Evolutionary conservation across 768 basidiomycete genomes (phyloP).

Genomic region (Coprinellus micaceus): DNA sequence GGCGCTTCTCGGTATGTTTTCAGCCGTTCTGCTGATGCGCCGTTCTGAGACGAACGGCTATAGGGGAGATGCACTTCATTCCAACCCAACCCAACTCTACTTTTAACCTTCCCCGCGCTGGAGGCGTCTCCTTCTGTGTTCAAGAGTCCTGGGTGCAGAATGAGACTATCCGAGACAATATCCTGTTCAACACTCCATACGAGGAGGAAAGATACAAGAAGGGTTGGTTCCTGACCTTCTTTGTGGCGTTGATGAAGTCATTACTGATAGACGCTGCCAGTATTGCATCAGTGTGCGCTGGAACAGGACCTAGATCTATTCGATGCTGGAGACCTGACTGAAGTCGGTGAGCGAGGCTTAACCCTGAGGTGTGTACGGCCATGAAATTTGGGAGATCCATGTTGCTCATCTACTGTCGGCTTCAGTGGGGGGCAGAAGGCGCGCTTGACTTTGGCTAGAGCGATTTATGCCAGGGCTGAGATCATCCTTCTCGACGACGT

Average conservation of each 20-base stretch:
- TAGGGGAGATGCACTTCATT: constrained; percentile 66
- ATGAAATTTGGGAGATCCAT: too few species aligned
- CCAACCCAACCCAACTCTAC: constrained; percentile 51
- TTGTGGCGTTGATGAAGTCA: neutral
- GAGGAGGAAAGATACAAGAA: constrained; percentile 77
- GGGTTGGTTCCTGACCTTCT: constrained; percentile 15
- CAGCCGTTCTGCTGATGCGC: too few species aligned
- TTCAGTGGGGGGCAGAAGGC: constrained; percentile 46
- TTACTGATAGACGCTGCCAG: constrained; percentile 19
- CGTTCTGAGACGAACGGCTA: too few species aligned
- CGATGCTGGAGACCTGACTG: constrained; percentile 63
- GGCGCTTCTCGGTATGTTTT: constrained; percentile 46
- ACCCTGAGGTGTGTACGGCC: constrained; percentile 35
- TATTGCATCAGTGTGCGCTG: constrained; percentile 69
- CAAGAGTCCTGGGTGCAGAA: constrained; percentile 88
- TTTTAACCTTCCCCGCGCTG: constrained; percentile 64
- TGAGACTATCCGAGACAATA: constrained; percentile 77
- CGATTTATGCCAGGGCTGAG: constrained; percentile 47
- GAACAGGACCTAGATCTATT: constrained; percentile 69
- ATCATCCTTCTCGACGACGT: constrained; percentile 73
- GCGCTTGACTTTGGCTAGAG: constrained; percentile 42
- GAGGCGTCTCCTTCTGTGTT: constrained; percentile 74
- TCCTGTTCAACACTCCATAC: constrained; percentile 73
- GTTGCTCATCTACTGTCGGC: neutral
- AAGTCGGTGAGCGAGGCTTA: constrained; percentile 69